Evolutionary conservation across 2,329 filamentous ascomycete genomes (phyloP).

Genomic region (Penicillium paneum): DNA sequence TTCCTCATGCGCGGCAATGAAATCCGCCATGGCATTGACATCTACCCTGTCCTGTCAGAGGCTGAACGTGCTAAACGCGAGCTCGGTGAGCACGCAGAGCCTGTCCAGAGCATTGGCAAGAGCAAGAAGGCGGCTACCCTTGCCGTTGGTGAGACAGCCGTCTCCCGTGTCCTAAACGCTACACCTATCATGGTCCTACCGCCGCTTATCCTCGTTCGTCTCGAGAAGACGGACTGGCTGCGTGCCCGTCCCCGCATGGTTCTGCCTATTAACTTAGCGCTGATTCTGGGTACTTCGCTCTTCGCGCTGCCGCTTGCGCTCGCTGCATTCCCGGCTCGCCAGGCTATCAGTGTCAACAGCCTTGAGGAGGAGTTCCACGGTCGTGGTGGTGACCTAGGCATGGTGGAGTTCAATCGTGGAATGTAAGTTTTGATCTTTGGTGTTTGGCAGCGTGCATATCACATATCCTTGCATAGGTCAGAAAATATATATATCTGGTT

Average conservation of each 20-base stretch:
- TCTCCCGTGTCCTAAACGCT: conserved; percentile 87
- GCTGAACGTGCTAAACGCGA: conserved; percentile 64
- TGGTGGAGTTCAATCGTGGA: conserved; percentile 96
- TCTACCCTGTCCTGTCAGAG: conserved; percentile 76
- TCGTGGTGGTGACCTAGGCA: conserved; percentile 70
- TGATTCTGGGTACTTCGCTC: conserved; percentile 83
- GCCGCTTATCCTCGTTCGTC: conserved; percentile 74
- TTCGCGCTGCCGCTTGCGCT: conserved; percentile 86
- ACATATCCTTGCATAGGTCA: conserved; percentile 2
- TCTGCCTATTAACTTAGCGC: conserved; percentile 75
- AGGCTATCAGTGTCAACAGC: conserved; percentile 70
- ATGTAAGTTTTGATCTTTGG: conserved; percentile 55
- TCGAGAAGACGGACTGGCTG: conserved; percentile 83
- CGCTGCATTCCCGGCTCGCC: conserved; percentile 86
- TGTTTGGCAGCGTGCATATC: conserved; percentile 9
- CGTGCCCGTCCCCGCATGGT: conserved; percentile 72
- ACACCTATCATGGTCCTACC: conserved; percentile 97
- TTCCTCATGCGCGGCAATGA: conserved; percentile 98
- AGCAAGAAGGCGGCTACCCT: conserved; percentile 82
- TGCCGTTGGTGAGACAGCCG: conserved; percentile 87
- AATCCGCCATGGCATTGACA: conserved; percentile 87
- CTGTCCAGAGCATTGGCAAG: conserved; percentile 73
- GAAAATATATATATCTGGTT: neutral
- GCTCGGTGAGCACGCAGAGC: conserved; percentile 52
- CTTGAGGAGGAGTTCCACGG: conserved; percentile 86